Evolutionary conservation across 148 eudicot species (phyloP), one percentile per base, ranked within the genome.

Genomic region (Vaccinium darrowii): DNA sequence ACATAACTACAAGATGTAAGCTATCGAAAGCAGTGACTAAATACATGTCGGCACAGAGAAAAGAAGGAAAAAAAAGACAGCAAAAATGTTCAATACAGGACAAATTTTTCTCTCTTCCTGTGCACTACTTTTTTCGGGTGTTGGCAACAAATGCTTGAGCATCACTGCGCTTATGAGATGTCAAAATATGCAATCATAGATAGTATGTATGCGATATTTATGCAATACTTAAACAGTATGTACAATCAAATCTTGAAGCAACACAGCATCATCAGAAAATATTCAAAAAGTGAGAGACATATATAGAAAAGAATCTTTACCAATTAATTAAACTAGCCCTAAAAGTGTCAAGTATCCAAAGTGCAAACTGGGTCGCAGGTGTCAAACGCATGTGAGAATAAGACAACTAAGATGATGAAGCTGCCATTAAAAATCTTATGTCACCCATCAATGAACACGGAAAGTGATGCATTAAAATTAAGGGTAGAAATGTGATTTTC

Each of bases 321-420:
- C 51, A 50, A 54, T 21, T 69, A 50, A 54, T 21, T 62, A n/a
- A 51, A 49, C 15, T 33, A 18, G 3, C 27, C 69, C 69, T n/a
- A 82, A 67, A 11, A 21, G 18, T 13, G 27, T 12, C 84, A 65
- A 67, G 72, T 25, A 82, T 71, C 78, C 30, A 19, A 69, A 27
- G 36, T 67, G 16, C 36, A 67, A 67, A 67, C 25, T 16, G 47
- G 58, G 84, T 7, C 21, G 19, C 39, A 73, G 3, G 79, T 71
- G 67, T 33, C 4, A 53, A 83, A 36, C 69, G 78, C 78, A 27
- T 18, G 18, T 15, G 84, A 30, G 50, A 81, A 43, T 8, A 8
- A 71, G 33, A 50, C 84, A 83, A 50, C 54, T 69, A 67, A 71
- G 49, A 49, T 25, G 57, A 27, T 19, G 51, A 83, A 33, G 53